Percentiles rank a stretch among this genome's conserved stretches.
Conservation (phyloP, 805 yeast genomes). For the Sugiyamaella qingdaonensis region DNA sequence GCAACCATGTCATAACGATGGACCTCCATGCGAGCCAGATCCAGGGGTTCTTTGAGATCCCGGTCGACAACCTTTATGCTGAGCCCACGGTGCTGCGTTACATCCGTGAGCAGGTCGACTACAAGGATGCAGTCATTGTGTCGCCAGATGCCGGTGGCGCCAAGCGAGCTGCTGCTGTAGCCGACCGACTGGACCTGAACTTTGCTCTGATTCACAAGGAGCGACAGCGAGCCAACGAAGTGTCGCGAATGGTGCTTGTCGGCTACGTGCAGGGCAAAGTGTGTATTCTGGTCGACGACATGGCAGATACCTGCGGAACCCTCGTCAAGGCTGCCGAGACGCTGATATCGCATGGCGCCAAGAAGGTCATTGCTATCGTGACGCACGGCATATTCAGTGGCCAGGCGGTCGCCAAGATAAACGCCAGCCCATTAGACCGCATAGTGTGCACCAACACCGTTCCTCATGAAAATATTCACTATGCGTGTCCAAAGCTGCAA, state of each 20-base stretch:
- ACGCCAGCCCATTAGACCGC: constrained; percentile 58
- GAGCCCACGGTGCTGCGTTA: constrained; percentile 87
- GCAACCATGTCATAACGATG: constrained; percentile 93
- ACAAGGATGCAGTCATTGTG: constrained; percentile 65
- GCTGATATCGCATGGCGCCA: constrained; percentile 73
- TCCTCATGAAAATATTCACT: constrained; percentile 66
- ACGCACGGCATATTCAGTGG: constrained; percentile 95
- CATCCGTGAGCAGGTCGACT: constrained; percentile 60
- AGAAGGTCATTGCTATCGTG: constrained; percentile 83
- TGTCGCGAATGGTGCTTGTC: constrained; percentile 89
- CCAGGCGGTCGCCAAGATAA: constrained; percentile 69
- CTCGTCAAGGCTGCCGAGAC: constrained; percentile 92
- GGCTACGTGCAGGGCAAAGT: constrained; percentile 86
- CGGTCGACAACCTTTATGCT: constrained; percentile 93
- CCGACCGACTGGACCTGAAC: constrained; percentile 85
- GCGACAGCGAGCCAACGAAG: constrained; percentile 92
- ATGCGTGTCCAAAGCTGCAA: constrained; percentile 62
- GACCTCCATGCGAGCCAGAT: constrained; percentile 97
- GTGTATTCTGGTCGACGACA: constrained; percentile 88
- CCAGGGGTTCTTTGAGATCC: constrained; percentile 93
- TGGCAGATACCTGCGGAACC: constrained; percentile 99
- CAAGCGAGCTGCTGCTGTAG: constrained; percentile 90
- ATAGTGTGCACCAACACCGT: constrained; percentile 93
- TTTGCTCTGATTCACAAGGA: constrained; percentile 97
- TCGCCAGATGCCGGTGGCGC: constrained; percentile 99